Evolutionary conservation across 345 rosid genomes (phyloP).

Genomic region (Melaleuca alternifolia): DNA sequence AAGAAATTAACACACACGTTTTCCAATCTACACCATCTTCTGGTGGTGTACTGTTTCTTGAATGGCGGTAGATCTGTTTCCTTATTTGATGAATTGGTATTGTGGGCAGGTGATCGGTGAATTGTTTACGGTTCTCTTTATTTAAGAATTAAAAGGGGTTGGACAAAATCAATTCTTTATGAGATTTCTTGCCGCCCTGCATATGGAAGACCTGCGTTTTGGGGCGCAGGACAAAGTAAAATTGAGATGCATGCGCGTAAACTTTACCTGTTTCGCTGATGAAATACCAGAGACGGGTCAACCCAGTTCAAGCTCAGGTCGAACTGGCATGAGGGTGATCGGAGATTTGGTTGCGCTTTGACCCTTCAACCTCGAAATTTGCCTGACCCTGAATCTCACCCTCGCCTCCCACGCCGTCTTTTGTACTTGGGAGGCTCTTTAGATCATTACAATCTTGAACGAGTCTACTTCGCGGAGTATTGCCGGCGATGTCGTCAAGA

Average conservation of each 20-base stretch:
- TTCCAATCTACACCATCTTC: not conserved
- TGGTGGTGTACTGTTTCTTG: not conserved
- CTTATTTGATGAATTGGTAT: not conserved
- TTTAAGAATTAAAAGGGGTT: not conserved
- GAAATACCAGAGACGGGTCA: not conserved
- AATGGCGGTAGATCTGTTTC: not conserved
- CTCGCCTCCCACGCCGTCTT: not conserved
- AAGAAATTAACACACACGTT: not conserved
- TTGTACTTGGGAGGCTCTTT: not conserved
- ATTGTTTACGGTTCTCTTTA: not conserved
- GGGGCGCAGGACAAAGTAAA: not conserved
- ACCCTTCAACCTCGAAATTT: not conserved
- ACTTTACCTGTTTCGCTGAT: not conserved
- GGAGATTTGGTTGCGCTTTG: not conserved
- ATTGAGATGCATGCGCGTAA: not conserved
- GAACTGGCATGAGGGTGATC: not conserved
- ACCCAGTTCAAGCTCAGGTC: not conserved
- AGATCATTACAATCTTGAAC: not conserved
- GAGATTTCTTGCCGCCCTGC: not conserved
- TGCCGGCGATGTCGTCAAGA: not conserved
- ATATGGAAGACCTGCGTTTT: not conserved
- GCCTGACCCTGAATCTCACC: not conserved
- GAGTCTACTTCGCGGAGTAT: not conserved
- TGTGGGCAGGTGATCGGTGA: not conserved
- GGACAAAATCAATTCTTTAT: not conserved